phyloP scores from a whole-genome alignment of 345 rosid genomes.

The thale cress (Arabidopsis thaliana) region DNA sequence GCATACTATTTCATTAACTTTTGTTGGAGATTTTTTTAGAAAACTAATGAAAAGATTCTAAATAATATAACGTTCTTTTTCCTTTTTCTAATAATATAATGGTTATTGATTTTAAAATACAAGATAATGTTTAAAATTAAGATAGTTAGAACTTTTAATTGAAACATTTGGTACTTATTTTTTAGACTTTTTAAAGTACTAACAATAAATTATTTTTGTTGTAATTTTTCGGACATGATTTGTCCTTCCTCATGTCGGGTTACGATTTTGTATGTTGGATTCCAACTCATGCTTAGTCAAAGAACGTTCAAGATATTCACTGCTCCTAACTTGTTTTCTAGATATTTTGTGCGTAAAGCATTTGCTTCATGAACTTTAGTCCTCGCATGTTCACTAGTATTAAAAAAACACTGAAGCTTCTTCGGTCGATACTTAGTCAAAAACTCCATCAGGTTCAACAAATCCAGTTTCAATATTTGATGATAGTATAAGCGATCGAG shows the following conservation, averaged over 20 bases:
- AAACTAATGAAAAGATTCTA: neutral
- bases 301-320: too few relatives aligned
- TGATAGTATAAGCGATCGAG: neutral
- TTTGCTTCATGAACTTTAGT: too few relatives aligned
- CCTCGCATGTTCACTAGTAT: too few relatives aligned
- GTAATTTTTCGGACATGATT: neutral
- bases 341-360: too few relatives aligned
- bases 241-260: neutral
- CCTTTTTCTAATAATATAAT: neutral
- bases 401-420: too few relatives aligned
- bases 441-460: neutral
- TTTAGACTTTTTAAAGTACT: neutral
- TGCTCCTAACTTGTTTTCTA: too few relatives aligned
- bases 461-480: neutral
- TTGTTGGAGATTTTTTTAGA: neutral
- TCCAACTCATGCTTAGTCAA: neutral
- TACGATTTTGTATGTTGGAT: too few relatives aligned
- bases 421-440: too few relatives aligned
- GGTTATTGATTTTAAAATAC: neutral
- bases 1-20: neutral
- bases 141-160: neutral
- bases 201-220: neutral
- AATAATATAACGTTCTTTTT: neutral
- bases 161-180: neutral
- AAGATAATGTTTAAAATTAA: neutral